Conservation (phyloP, 345 rosid genomes). For the Murraya koenigii region DNA sequence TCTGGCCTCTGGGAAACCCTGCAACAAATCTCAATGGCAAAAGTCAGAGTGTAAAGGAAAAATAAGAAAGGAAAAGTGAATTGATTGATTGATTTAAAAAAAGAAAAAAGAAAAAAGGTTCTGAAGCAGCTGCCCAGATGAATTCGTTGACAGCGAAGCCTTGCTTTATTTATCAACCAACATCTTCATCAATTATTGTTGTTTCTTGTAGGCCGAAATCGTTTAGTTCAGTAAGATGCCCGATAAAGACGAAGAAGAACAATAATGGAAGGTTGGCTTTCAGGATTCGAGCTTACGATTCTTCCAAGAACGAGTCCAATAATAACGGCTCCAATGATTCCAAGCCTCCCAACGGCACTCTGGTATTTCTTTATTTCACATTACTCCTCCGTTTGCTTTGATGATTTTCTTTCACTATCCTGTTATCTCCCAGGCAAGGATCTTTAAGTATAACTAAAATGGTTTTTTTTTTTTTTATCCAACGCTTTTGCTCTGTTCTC, state of each 20-base stretch:
- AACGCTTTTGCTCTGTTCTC: neutral
- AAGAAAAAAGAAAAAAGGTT: neutral
- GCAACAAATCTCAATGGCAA: no score
- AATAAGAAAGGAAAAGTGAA: neutral
- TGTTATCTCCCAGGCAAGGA: neutral
- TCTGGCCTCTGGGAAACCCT: no score
- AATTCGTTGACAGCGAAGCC: slow-evolving; percentile 49
- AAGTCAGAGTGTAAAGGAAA: no score
- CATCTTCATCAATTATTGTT: slow-evolving; percentile 21
- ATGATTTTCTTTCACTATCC: neutral
- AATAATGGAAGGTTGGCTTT: slow-evolving; percentile 24
- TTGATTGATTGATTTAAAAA: neutral
- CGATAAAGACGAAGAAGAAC: slow-evolving; percentile 23
- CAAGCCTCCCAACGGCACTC: slow-evolving; percentile 58
- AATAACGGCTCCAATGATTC: slow-evolving; percentile 46
- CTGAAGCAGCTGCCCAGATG: slow-evolving; percentile 34
- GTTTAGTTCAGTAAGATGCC: slow-evolving; percentile 34
- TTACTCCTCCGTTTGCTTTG: neutral
- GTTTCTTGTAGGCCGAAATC: slow-evolving; percentile 32
- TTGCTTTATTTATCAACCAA: slow-evolving; percentile 33
- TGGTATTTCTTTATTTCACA: slow-evolving; percentile 39
- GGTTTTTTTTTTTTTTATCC: no score
- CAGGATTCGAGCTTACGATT: slow-evolving; percentile 59
- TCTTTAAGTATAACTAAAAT: no score
- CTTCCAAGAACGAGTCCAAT: slow-evolving; percentile 46